A percentile compares a stretch with the other conserved stretches of the same genome.
phyloP scores from a whole-genome alignment of 352 stramenopile species.

The Blastocystis sp. region DNA sequence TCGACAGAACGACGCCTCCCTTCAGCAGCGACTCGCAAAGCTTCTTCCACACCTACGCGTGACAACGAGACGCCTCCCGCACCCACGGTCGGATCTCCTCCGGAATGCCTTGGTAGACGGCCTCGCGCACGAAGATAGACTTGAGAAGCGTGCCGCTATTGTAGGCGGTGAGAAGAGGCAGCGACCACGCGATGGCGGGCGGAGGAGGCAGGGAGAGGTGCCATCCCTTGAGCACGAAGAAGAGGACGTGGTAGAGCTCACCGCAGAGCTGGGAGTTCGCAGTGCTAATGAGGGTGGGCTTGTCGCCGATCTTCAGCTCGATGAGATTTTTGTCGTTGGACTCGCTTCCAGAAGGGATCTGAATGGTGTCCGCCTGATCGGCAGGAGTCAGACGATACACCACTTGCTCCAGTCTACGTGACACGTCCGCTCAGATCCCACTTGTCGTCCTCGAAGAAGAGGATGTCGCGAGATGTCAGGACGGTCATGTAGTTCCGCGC shows the following conservation, averaged over 20 bases:
- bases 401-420: slow-evolving; percentile 27
- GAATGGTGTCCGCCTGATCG: neutral
- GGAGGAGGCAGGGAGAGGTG: neutral
- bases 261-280: neutral
- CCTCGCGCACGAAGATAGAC: slow-evolving; percentile 31
- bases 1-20: neutral
- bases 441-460: slow-evolving; percentile 50
- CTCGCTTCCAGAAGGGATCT: neutral
- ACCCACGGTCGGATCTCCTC: slow-evolving; percentile 49
- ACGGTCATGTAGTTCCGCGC: slow-evolving; percentile 28
- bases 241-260: slow-evolving; percentile 37
- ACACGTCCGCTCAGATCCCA: neutral
- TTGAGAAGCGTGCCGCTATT: neutral
- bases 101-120: slow-evolving; percentile 42
- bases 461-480: slow-evolving; percentile 38
- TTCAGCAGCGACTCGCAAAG: slow-evolving; percentile 9
- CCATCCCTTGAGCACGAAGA: slow-evolving; percentile 34
- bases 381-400: neutral
- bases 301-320: slow-evolving; percentile 40
- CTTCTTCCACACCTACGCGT: slow-evolving; percentile 15
- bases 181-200: neutral
- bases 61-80: neutral
- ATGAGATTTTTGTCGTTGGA: slow-evolving; percentile 22
- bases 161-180: neutral
- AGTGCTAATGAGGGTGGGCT: slow-evolving; percentile 8